phyloP scores from a whole-genome alignment of 805 yeast species.

The Torulaspora quercuum region DNA sequence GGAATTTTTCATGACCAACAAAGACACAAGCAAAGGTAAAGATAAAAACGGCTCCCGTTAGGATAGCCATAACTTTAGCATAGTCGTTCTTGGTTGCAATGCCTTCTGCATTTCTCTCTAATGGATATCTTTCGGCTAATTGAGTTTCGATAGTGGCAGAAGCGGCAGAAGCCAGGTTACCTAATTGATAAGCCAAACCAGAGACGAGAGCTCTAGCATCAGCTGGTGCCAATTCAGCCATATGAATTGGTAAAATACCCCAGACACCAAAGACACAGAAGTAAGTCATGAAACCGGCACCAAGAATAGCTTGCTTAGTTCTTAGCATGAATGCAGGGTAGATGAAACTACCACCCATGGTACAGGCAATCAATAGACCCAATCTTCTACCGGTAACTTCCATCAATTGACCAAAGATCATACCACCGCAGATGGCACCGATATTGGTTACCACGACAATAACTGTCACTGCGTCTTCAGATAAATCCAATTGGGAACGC shows the following conservation, averaged over 20 bases:
- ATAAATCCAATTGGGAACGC: constrained; percentile 47
- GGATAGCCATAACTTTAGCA: constrained; percentile 67
- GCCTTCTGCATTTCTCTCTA: constrained; percentile 37
- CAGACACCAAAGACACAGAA: constrained; percentile 69
- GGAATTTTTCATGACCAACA: constrained; percentile 57
- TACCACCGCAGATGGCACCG: constrained; percentile 67
- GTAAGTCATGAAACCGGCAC: constrained; percentile 63
- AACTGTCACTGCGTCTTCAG: constrained; percentile 50
- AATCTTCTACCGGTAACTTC: constrained; percentile 60
- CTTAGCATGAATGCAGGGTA: constrained; percentile 53
- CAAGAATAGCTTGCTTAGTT: constrained; percentile 43
- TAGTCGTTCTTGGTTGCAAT: constrained; percentile 42
- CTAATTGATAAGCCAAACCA: constrained; percentile 64
- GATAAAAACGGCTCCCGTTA: constrained; percentile 62
- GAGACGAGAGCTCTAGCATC: constrained; percentile 58
- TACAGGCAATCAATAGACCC: constrained; percentile 49
- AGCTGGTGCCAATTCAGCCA: constrained; percentile 64
- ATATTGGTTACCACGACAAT: constrained; percentile 60
- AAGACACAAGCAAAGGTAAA: constrained; percentile 47
- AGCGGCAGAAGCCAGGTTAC: constrained; percentile 67
- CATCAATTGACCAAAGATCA: constrained; percentile 54
- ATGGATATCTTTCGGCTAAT: constrained; percentile 61
- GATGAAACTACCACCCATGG: constrained; percentile 56
- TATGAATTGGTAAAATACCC: constrained; percentile 67
- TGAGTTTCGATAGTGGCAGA: constrained; percentile 64